Evolutionary conservation across 106 monocot species (phyloP).

Genomic region (Apostasia shenzhenica): DNA sequence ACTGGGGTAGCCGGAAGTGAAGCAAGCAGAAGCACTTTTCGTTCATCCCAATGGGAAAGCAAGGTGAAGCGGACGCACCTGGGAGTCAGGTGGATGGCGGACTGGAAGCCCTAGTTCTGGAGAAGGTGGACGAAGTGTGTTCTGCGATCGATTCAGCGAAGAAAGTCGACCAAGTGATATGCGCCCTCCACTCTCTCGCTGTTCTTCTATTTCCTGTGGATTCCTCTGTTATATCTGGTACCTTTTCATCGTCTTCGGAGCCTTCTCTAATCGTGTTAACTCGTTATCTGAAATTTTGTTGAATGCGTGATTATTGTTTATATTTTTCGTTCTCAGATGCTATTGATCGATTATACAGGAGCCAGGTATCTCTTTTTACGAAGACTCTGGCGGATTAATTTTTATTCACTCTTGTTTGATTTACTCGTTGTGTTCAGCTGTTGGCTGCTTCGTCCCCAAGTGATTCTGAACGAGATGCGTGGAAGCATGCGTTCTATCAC

Average conservation of each 20-base stretch:
- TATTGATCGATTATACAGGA: constrained; percentile 30
- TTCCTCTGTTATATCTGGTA: constrained; percentile 48
- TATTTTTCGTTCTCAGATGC: constrained; percentile 31
- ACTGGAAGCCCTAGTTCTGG: constrained; percentile 40
- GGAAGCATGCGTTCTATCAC: constrained; percentile 51
- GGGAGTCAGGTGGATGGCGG: constrained; percentile 1
- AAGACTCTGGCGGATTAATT: too few relatives aligned
- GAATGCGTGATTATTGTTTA: not conserved
- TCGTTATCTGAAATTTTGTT: not conserved
- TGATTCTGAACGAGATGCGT: constrained; percentile 33
- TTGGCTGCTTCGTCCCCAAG: constrained; percentile 14
- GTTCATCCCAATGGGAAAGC: constrained; percentile 9
- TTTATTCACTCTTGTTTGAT: not conserved
- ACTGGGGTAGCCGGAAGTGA: too few relatives aligned
- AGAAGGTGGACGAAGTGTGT: constrained; percentile 42
- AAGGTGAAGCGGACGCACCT: not conserved
- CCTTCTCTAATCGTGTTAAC: not conserved
- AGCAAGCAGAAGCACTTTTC: too few relatives aligned
- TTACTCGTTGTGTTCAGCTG: constrained; percentile 26
- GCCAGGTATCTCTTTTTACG: constrained; percentile 27
- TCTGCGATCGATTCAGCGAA: constrained; percentile 37
- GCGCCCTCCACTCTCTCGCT: constrained; percentile 78
- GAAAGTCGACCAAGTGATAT: constrained; percentile 64
- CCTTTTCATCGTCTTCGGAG: not conserved
- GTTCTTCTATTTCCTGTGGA: constrained; percentile 70